Percentiles rank a stretch among this genome's conserved stretches.
phyloP scores from a whole-genome alignment of 2,329 filamentous ascomycete genomes.

The Diaporthe citrichinensis region DNA sequence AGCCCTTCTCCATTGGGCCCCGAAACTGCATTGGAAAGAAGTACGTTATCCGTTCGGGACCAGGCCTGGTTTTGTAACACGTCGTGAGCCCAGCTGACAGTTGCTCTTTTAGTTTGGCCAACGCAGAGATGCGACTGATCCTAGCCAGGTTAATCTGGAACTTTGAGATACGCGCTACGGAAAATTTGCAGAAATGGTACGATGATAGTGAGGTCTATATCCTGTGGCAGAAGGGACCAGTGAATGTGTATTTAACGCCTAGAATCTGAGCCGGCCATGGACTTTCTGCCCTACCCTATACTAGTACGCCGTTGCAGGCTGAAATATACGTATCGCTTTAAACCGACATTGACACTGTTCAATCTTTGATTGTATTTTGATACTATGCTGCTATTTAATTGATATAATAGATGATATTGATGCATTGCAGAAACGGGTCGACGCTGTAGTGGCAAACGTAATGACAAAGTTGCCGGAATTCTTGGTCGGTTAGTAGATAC shows the following conservation, averaged over 20 bases:
- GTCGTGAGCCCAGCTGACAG: not conserved
- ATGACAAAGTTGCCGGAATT: no score
- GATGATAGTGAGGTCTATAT: not conserved
- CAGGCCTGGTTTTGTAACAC: not conserved
- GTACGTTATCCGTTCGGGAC: not conserved
- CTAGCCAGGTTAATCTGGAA: constrained; percentile 18
- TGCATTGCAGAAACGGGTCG: no score
- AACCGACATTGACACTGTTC: no score
- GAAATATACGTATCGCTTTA: no score
- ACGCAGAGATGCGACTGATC: constrained; percentile 7
- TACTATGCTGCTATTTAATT: no score
- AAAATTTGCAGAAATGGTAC: not conserved
- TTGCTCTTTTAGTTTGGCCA: constrained; percentile 7
- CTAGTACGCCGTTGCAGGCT: no score
- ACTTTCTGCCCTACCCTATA: not conserved
- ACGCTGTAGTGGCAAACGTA: no score
- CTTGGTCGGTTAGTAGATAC: no score
- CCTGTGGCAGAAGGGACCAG: constrained; percentile 10
- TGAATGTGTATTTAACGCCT: constrained; percentile 2
- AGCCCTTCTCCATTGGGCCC: constrained; percentile 95
- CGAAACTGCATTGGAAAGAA: constrained; percentile 84
- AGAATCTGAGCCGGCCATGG: not conserved
- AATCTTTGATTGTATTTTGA: no score
- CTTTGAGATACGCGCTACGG: not conserved
- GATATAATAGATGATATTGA: no score